Evolutionary conservation across 1,284 basidiomycete genomes (phyloP), one percentile per base, ranked within the genome.

Genomic region (Entoloma clypeatum): DNA sequence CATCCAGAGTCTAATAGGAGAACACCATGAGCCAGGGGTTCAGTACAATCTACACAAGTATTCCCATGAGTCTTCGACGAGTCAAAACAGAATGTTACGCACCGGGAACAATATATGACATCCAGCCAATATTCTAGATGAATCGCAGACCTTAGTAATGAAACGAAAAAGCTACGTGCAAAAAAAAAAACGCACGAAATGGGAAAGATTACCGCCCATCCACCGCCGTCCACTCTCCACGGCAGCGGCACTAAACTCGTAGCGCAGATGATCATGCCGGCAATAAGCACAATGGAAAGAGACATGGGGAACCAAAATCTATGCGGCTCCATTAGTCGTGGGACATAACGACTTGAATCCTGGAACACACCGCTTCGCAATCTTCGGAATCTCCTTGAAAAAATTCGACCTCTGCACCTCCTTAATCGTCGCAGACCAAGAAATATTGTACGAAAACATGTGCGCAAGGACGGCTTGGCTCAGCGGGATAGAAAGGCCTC

Each of bases 371-470:
- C 84, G 69, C 54, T 79, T 79, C 38, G 77, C 63, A 60, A 92
- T 92, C 53, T 77, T 81, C 0, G 90, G 90, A 16, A 92, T 83
- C 60, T 93, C 90, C 53, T 85, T 79, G 74, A 90, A 93, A 67
- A 93, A 92, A 63, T 92, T 92, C 4, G 83, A 87, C 36, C 81
- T 74, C 59, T 89, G 77, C 28, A 90, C 87, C 57, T 89, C 86
- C 55, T 90, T 90, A 62, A 81, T 78, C 6, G 84, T 87, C 29
- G 84, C 84, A 3, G 75, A 77, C 86, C 86, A 92, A n/a, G 74
- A 77, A 64, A 93, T 92, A 61, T 92, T 80, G 66, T 86, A 87
- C 19, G 86, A 88, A 60, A 92, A 81, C 30, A 89, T 49, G 56
- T 93, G 90, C 0, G 86, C 81, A 24, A 90, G 70, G 28, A 92